Conservation (phyloP, 371 early-diverging fungal species). For the Polyrhizophydium stewartii region DNA sequence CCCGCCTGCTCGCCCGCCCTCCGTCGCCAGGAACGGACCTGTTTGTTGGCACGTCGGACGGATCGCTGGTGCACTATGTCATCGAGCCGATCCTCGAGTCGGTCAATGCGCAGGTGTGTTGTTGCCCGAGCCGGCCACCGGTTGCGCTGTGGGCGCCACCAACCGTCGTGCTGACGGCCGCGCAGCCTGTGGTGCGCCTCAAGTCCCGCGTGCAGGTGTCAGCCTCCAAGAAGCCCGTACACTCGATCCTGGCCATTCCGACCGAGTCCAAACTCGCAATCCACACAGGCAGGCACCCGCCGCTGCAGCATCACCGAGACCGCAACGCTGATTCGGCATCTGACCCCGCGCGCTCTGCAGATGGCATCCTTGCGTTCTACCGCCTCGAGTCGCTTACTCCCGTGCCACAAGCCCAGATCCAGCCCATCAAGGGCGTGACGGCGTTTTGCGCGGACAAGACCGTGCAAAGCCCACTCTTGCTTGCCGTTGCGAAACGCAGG, state of each 20-base stretch:
- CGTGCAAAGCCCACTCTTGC: slow-evolving; percentile 57
- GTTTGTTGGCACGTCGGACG: slow-evolving; percentile 73
- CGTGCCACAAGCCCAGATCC: slow-evolving; percentile 45
- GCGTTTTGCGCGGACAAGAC: slow-evolving; percentile 60
- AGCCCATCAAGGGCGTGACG: slow-evolving; percentile 62
- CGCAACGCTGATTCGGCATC: background rate
- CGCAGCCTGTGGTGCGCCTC: too few relatives aligned
- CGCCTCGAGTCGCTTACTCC: slow-evolving; percentile 43
- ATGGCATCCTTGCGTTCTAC: slow-evolving; percentile 52
- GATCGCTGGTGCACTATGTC: slow-evolving; percentile 59
- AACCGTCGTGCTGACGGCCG: too few relatives aligned
- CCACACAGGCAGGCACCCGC: slow-evolving; percentile 55
- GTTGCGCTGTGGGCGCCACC: too few relatives aligned
- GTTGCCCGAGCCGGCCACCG: background rate
- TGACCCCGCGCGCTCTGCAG: too few relatives aligned
- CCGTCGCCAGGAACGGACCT: slow-evolving; percentile 16
- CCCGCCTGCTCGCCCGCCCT: background rate
- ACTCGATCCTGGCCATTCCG: slow-evolving; percentile 61
- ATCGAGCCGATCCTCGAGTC: slow-evolving; percentile 2
- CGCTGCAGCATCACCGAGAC: too few relatives aligned
- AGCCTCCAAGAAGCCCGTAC: slow-evolving; percentile 51
- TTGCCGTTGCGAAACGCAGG: slow-evolving; percentile 56
- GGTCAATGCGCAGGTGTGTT: background rate
- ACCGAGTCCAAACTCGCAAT: slow-evolving; percentile 68
- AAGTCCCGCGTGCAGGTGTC: background rate